Percentiles rank a stretch among this genome's conserved stretches.
These are phyloP conservation scores for Triticum timopheevii DNA, from an alignment of 176 grass and related monocot genomes.

Conservation along the genomic window DNA sequence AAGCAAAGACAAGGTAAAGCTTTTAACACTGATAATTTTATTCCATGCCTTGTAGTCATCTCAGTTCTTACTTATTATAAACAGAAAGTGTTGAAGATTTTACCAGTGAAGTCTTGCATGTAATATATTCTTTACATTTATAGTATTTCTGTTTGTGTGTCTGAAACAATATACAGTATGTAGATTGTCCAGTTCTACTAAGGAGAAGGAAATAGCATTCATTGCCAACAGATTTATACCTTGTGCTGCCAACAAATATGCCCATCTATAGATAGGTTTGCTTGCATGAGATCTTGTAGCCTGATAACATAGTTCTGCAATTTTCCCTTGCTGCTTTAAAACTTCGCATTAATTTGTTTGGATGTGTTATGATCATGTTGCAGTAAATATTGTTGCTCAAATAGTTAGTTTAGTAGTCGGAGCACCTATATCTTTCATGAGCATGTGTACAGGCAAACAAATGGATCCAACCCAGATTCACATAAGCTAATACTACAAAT, in stretches of 20 bases:
- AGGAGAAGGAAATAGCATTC: constrained; percentile 5
- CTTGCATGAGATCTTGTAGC: constrained; percentile 21
- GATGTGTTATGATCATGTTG: constrained; percentile 8
- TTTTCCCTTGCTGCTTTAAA: constrained; percentile 18
- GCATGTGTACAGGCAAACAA: background rate
- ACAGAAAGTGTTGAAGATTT: constrained; percentile 2
- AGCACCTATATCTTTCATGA: constrained; percentile 7
- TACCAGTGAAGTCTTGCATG: background rate
- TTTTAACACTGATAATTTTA: background rate
- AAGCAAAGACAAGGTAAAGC: constrained; percentile 65
- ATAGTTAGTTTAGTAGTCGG: constrained; percentile 18
- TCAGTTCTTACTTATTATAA: constrained; percentile 13
- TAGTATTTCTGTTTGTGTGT: constrained; percentile 10
- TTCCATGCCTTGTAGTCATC: constrained; percentile 11
- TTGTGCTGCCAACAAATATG: constrained; percentile 3
- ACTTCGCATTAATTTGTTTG: background rate
- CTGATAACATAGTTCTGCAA: background rate
- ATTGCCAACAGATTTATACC: constrained; percentile 7
- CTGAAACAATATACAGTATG: background rate
- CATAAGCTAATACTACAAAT: constrained; percentile 19
- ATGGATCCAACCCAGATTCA: background rate
- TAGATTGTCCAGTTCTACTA: constrained; percentile 24
- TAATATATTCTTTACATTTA: background rate
- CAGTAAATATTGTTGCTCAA: constrained; percentile 1
- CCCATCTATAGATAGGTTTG: constrained; percentile 7